Evolutionary conservation across 2,329 filamentous ascomycete species (phyloP), one percentile per base, ranked within the genome.

Genomic region (Fusarium secorum): DNA sequence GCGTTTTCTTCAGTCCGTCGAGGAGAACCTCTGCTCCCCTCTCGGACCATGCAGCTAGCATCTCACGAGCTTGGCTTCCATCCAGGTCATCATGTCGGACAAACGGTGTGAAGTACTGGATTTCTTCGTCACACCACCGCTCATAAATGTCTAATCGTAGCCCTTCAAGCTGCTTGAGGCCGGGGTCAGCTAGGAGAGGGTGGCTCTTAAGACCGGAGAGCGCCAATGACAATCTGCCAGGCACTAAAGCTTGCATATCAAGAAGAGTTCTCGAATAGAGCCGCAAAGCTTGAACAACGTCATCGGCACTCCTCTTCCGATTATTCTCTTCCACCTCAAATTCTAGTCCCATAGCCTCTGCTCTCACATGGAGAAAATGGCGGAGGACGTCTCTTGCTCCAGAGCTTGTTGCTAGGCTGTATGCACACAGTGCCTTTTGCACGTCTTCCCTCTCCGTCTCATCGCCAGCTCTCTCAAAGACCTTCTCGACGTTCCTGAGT

Each of bases 51-150:
- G 78, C 78, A 26, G 85, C 85, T 18, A 93, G 84, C 79, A 88
- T 88, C 4, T 88, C 86, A 44, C 86, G 85, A 2, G 88, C 88
- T 66, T 89, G 86, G 28, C 83, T 81, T 24, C 86, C 88, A 28
- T 90, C 87, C 8, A 93, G 80, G 71, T 96, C 92, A 71, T 95
- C 93, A 74, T 97, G 90, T 33, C 93, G 90, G 38, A 97, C 92
- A 82, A 94, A 97, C 0, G 95, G 95, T 2, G 90, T 95, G 77
- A 97, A 98, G 71, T 91, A 92, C 49, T 88, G 89, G 44, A 97
- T 92, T 66, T 97, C 93, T 11, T 94, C 90, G 22, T 92, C 87
- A 68, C 96, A 92, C 92, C 94, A 97, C 24, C 87, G 86, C 70
- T 91, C 89, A 75, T 93, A 90, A 14, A 96, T 82, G 76, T 97